Evolutionary conservation across 202 grass and related monocot species (phyloP), one percentile per base, ranked within the genome.

Genomic region (Tripidium arundinaceum): DNA sequence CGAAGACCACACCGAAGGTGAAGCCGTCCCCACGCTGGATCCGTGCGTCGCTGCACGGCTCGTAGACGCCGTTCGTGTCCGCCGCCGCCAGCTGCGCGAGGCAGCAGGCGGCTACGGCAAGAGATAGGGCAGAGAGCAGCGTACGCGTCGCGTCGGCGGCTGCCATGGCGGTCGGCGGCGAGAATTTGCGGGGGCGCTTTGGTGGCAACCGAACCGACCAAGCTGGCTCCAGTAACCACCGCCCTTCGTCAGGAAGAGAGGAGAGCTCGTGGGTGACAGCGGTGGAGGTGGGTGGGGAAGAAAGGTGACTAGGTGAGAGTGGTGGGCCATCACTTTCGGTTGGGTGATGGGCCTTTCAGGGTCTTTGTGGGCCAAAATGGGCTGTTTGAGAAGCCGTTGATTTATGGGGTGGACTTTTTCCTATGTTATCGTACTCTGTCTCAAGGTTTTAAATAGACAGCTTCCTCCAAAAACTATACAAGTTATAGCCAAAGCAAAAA

Each of bases 1-100:
- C 87, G 84, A 95, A 91, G 86, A 80, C 92, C 42, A 98, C 54
- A 21, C 96, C 96, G 66, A 99, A 93, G 65, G 86, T 90, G 92
- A 99, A 99, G 10, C 92, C 92, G 71, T 96, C 92, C 70, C 92
- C 84, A 16, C 88, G 86, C 88, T 91, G 88, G 85, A 99, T 89
- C 90, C 74, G 83, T 14, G 86, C 52, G 80, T 99, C 96, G 69
- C 49, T 88, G 88, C 96, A 99, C 1, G 96, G 96, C 33, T 79
- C 82, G 74, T 86, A 93, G 64, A 90, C 90, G 52, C 46, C 43
- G 79, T 95, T 98, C 45, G 72, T 57, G 62, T 84, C 90, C 61
- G 59, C 78, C 57, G 68, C 66, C 27, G 78, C 86, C 31, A 74
- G 68, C 74, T 54, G 63, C 9, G 74, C 49, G 7, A 86, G 34